Conservation (phyloP, 805 yeast genomes). For the Kazachstania psychrophila region DNA sequence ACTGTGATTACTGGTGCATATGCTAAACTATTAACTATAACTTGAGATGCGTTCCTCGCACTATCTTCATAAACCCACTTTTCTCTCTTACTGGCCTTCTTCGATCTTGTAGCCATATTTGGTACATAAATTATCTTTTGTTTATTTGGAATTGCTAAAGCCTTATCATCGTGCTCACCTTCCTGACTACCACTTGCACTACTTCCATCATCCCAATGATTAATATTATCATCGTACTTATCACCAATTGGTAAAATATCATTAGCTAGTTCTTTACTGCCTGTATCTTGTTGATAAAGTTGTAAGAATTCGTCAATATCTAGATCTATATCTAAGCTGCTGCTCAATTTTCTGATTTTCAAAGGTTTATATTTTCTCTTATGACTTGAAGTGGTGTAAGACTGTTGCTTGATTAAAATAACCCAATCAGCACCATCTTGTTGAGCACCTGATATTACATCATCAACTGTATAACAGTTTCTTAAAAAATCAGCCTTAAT, state of each 20-base stretch:
- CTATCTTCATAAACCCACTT: slow-evolving; percentile 70
- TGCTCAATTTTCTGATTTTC: slow-evolving; percentile 54
- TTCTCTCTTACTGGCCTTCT: slow-evolving; percentile 65
- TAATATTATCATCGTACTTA: slow-evolving; percentile 17
- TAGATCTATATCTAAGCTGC: slow-evolving; percentile 60
- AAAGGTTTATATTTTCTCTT: slow-evolving; percentile 65
- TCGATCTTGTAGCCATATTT: slow-evolving; percentile 74
- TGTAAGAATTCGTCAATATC: slow-evolving; percentile 56
- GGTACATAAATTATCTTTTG: slow-evolving; percentile 61
- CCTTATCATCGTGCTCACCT: slow-evolving; percentile 17
- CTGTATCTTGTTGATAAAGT: slow-evolving; percentile 31
- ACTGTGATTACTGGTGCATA: slow-evolving; percentile 67
- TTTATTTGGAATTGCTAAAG: slow-evolving; percentile 9
- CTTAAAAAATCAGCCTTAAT: slow-evolving; percentile 66
- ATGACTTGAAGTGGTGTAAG: slow-evolving; percentile 21
- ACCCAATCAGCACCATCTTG: slow-evolving; percentile 69
- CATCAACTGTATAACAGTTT: slow-evolving; percentile 47
- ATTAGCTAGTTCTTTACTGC: slow-evolving; percentile 6
- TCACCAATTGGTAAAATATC: slow-evolving; percentile 15
- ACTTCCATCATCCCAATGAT: slow-evolving; percentile 25
- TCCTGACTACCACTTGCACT: slow-evolving; percentile 25
- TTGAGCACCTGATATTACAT: slow-evolving; percentile 51
- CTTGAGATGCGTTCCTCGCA: slow-evolving; percentile 51
- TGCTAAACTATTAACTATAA: slow-evolving; percentile 45
- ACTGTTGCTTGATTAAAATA: slow-evolving; percentile 64